Percentiles rank a stretch among this genome's conserved stretches.
phyloP scores from a whole-genome alignment of 768 basidiomycete genomes.

The Pleurotus tuoliensis region DNA sequence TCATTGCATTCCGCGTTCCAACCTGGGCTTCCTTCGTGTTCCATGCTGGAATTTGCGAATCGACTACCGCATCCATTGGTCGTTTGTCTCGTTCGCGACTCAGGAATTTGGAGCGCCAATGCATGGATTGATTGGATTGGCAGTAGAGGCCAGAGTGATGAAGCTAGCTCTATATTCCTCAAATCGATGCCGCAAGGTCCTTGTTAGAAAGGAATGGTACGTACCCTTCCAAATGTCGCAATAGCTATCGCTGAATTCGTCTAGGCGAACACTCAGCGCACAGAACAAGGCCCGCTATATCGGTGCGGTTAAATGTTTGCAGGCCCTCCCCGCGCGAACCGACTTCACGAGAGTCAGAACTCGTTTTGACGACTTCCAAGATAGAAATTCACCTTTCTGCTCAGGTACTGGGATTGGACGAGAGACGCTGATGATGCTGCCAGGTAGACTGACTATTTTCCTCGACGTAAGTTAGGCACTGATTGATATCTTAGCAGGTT shows the following conservation, averaged over 20 bases:
- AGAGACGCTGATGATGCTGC: not conserved
- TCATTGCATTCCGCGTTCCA: no score
- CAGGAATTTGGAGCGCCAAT: no score
- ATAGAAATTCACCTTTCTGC: not conserved
- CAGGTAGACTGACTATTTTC: not conserved
- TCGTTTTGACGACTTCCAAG: slow-evolving; percentile 20
- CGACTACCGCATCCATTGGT: no score
- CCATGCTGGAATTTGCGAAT: no score
- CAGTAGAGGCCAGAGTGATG: no score
- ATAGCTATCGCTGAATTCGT: no score
- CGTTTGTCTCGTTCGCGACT: no score
- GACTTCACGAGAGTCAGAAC: slow-evolving; percentile 8
- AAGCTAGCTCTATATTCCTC: not conserved
- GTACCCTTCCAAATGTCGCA: not conserved
- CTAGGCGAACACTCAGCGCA: not conserved
- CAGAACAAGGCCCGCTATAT: slow-evolving; percentile 2
- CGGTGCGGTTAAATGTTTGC: slow-evolving; percentile 11
- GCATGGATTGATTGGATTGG: no score
- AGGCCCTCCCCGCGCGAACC: slow-evolving; percentile 7
- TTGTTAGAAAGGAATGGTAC: slow-evolving; percentile 1
- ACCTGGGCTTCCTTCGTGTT: no score
- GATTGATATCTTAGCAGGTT: slow-evolving; percentile 18
- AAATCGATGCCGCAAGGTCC: not conserved
- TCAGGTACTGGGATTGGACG: slow-evolving; percentile 3
- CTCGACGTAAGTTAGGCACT: no score